Evolutionary conservation across 2,329 filamentous ascomycete genomes (phyloP), one percentile per base, ranked within the genome.

Genomic region (Phyllosticta paracitricarpa): DNA sequence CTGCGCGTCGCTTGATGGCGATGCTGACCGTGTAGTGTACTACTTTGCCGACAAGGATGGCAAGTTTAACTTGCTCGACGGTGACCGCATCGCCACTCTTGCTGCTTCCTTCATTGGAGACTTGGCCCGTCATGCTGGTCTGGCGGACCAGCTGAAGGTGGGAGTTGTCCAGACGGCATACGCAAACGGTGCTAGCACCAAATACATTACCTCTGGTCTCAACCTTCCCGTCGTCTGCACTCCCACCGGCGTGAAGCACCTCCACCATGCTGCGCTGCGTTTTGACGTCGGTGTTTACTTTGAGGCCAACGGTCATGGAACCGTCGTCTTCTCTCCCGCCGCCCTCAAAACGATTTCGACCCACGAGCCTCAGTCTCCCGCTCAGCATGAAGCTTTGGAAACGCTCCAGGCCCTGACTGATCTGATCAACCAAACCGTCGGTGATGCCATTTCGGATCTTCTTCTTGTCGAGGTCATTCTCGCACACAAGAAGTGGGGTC

Each of bases 251-350:
- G 94, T 99, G 64, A 99, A 99, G 81, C 89, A 97, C 76, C 83
- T 99, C 65, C 94, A 99, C 77, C 94, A 97, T 71, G 94, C 91
- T n/a, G 94, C 94, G 51, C 86, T 89, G 69, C 89, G 92, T 66
- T 96, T 95, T 68, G 94, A 99, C 69, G 87, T 97, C 61, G 94
- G 94, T 62, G 91, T 97, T 58, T 99, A 99, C 79, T 99, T 99
- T 70, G 94, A 99, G 79, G 94, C 94, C 66, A 99, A 99, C 72
- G 94, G 94, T 30, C 94, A 99, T 75, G 94, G 94, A 66, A 99
- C 94, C 9, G 89, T 97, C 40, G 87, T 97, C 60, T 99, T 99
- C 81, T 96, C 90, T 0, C 84, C 88, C 62, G 86, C 89, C 63
- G 93, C 93, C 3, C 79, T 93, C 55, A 87, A 88, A 67, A 82